phyloP scores from a whole-genome alignment of 2,329 filamentous ascomycete genomes.

The Aspergillus flavus region DNA sequence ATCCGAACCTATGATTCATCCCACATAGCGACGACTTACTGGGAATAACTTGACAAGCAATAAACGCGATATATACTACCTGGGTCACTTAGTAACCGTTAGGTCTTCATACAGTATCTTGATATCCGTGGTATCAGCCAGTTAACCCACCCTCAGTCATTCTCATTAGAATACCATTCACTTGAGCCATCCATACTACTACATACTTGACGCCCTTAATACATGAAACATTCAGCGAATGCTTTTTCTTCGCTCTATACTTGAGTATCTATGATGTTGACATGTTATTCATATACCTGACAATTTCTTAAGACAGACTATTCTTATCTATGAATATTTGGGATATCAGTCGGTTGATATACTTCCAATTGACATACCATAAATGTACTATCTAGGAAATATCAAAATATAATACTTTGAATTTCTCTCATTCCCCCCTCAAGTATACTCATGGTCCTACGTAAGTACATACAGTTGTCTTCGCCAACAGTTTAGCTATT shows the following conservation, averaged over 20 bases:
- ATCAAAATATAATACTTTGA: neutral
- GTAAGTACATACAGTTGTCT: neutral
- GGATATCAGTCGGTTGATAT: neutral
- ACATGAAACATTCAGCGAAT: neutral
- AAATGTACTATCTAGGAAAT: neutral
- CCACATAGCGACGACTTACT: neutral
- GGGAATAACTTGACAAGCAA: neutral
- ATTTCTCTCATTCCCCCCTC: neutral
- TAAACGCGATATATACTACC: neutral
- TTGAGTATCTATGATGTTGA: neutral
- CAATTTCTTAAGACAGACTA: neutral
- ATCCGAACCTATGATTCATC: neutral
- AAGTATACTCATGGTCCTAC: neutral
- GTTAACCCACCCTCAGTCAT: neutral
- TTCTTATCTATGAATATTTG: neutral
- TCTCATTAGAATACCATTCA: neutral
- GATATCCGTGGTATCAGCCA: neutral
- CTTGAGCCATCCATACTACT: neutral
- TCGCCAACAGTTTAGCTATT: neutral
- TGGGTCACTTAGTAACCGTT: neutral
- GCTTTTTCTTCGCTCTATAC: neutral
- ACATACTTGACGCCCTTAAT: neutral
- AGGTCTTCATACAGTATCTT: neutral
- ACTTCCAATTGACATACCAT: neutral
- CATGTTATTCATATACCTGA: neutral